Conservation (phyloP, 352 stramenopile species). For the Globisporangium solare region DNA sequence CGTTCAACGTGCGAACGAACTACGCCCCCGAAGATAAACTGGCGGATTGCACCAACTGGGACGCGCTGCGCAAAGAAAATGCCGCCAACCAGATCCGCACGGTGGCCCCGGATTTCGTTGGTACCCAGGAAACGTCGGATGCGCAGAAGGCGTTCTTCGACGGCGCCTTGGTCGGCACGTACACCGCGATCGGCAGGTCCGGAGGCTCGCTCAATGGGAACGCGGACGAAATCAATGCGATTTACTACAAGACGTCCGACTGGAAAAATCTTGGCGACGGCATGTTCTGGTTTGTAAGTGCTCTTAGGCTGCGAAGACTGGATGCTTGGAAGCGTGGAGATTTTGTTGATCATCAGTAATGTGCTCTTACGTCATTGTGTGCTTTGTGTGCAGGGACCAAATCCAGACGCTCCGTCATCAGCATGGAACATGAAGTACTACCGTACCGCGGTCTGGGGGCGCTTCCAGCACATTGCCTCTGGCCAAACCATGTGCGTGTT, state of each 20-base stretch:
- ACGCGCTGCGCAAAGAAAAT: constrained; percentile 57
- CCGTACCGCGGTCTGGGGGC: constrained; percentile 60
- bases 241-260: constrained; percentile 58
- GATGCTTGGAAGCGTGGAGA: background rate
- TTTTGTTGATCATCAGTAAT: background rate
- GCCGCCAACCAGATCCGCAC: constrained; percentile 51
- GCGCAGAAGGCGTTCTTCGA: constrained; percentile 69
- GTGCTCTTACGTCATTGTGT: background rate
- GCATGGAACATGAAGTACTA: constrained; percentile 73
- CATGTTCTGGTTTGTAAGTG: constrained; percentile 62
- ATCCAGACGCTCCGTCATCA: constrained; percentile 41
- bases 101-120: constrained; percentile 60
- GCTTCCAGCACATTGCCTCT: constrained; percentile 61
- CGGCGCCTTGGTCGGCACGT: constrained; percentile 38
- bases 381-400: constrained; percentile 21
- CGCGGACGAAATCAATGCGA: constrained; percentile 48
- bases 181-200: constrained; percentile 54
- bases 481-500: constrained; percentile 63
- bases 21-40: constrained; percentile 35
- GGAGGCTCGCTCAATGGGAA: constrained; percentile 55
- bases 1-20: constrained; percentile 80
- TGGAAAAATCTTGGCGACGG: constrained; percentile 53
- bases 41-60: constrained; percentile 54
- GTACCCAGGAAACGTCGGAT: constrained; percentile 75
- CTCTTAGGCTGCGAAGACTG: background rate